Evolutionary conservation across 202 grass and related monocot genomes (phyloP).

Genomic region (Panicum virgatum): DNA sequence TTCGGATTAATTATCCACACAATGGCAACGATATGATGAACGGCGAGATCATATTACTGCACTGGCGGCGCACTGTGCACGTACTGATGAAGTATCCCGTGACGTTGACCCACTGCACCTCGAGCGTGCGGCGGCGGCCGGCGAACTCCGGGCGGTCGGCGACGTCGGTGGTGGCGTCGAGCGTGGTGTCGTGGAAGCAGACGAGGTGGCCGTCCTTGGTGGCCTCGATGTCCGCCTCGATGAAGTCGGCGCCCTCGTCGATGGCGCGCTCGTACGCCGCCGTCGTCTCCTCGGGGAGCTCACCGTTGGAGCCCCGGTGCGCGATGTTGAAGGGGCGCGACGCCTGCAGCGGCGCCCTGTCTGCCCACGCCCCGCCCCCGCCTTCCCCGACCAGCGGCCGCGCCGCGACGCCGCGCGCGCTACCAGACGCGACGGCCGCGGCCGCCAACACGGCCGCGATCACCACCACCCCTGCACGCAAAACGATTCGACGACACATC

Average conservation of each 20-base stretch:
- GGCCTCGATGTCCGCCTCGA: slow-evolving; percentile 51
- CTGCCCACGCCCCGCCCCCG: background rate
- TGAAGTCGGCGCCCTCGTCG: slow-evolving; percentile 64
- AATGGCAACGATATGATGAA: too few species aligned
- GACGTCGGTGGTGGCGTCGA: slow-evolving; percentile 52
- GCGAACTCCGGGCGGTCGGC: slow-evolving; percentile 49
- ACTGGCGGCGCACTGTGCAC: too few species aligned
- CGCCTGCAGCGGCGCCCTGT: slow-evolving; percentile 40
- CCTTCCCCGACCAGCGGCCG: slow-evolving; percentile 23
- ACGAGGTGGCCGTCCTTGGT: slow-evolving; percentile 58
- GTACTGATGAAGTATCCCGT: slow-evolving; percentile 51
- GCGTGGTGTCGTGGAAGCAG: slow-evolving; percentile 55
- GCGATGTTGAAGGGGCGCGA: slow-evolving; percentile 55
- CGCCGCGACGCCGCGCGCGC: background rate
- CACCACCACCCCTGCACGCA: slow-evolving; percentile 6
- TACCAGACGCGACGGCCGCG: background rate
- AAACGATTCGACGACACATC: background rate
- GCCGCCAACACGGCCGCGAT: too few species aligned
- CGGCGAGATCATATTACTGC: too few species aligned
- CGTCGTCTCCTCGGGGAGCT: slow-evolving; percentile 55
- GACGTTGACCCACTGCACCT: slow-evolving; percentile 59
- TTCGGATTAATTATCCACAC: too few species aligned
- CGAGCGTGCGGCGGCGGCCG: slow-evolving; percentile 38
- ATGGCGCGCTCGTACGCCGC: slow-evolving; percentile 52
- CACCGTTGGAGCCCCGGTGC: slow-evolving; percentile 54